A percentile compares a stretch with the other conserved stretches of the same genome.
phyloP scores from a whole-genome alignment of 2,329 filamentous ascomycete species.

The Penicillium sp. region DNA sequence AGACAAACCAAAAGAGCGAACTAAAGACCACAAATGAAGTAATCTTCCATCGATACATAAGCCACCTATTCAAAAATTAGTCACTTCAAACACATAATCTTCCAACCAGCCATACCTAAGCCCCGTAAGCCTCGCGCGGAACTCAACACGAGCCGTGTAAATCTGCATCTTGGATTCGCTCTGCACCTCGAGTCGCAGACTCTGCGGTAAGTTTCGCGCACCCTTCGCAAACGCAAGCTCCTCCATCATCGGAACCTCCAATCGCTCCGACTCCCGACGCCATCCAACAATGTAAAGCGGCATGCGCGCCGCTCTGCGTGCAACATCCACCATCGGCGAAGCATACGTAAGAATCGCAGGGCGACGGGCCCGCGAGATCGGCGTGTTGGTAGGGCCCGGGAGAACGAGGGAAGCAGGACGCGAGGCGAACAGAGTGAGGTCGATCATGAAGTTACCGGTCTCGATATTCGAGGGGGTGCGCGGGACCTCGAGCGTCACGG shows the following conservation, averaged over 20 bases:
- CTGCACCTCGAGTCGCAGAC: slow-evolving; percentile 67
- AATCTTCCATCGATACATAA: slow-evolving; percentile 84
- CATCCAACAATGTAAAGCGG: slow-evolving; percentile 71
- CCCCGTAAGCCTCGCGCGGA: slow-evolving; percentile 75
- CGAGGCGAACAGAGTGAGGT: slow-evolving; percentile 67
- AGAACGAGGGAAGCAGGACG: slow-evolving; percentile 40
- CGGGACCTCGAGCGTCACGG: slow-evolving; percentile 73
- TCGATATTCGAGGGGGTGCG: slow-evolving; percentile 73
- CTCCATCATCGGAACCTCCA: slow-evolving; percentile 74
- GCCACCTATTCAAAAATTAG: slow-evolving; percentile 56
- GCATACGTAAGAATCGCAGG: slow-evolving; percentile 79
- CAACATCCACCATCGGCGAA: slow-evolving; percentile 67
- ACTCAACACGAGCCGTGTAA: slow-evolving; percentile 67
- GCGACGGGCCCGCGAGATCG: slow-evolving; percentile 68
- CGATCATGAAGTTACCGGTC: slow-evolving; percentile 93
- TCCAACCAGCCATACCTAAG: slow-evolving; percentile 52
- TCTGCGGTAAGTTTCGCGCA: slow-evolving; percentile 54
- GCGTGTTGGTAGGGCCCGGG: slow-evolving; percentile 31
- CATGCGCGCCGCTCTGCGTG: slow-evolving; percentile 63
- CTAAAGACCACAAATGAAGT: slow-evolving; percentile 70
- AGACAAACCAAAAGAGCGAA: slow-evolving; percentile 72
- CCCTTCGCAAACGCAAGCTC: slow-evolving; percentile 65
- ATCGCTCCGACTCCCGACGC: slow-evolving; percentile 62
- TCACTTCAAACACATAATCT: neutral
- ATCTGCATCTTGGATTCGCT: slow-evolving; percentile 72